Base-by-base conservation (phyloP, 1,284 basidiomycete species). In the Puccinia triticina region DNA sequence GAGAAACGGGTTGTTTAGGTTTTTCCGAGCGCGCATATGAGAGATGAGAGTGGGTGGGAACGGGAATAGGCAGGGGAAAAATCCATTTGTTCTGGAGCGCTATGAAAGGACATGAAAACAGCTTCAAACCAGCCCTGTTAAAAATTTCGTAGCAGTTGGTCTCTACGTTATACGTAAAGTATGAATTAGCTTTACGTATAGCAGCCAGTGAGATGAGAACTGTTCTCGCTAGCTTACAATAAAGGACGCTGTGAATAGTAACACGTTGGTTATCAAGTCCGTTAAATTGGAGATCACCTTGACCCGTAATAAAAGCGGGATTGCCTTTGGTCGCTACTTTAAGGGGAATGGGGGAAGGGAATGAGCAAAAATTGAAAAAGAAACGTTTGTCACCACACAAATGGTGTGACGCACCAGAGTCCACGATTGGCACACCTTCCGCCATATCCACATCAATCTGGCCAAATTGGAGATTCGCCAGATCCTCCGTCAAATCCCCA, bases 371-470 rank as follows among this genome's bases (percentile, higher is more conserved):
- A 59, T 59, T 59, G 29, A 29, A 59, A 8, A 59, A 29, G 23
- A 8, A 59, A 7, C 23, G 5, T 7, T 8, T 10, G 23, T 59
- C 23, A n/a, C 55, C 55, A 59, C 23, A n/a, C 55, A 64, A 2
- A 32, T 69, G 67, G 21, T 69, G 67, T 4, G 67, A 69, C 67
- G 46, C 67, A 69, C 67, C 67, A 5, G 40, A 46, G 26, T 69
- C 40, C 37, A 48, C 67, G 16, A 69, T 69, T 16, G 67, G 67
- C 2, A 23, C n/a, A n/a, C n/a, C n/a, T n/a, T n/a, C n/a, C n/a
- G n/a, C n/a, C n/a, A n/a, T n/a, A n/a, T n/a, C n/a, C 46, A 46
- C 37, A 48, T 46, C 67, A 8, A 48, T 18, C 14, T 43, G 40
- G 12, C 16, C 40, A 48, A 69, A 69, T 5, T n/a, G n/a, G 23